These are phyloP conservation scores for Agaricales sp. DNA, from an alignment of 1,284 basidiomycete genomes.

Conservation along the genomic window DNA sequence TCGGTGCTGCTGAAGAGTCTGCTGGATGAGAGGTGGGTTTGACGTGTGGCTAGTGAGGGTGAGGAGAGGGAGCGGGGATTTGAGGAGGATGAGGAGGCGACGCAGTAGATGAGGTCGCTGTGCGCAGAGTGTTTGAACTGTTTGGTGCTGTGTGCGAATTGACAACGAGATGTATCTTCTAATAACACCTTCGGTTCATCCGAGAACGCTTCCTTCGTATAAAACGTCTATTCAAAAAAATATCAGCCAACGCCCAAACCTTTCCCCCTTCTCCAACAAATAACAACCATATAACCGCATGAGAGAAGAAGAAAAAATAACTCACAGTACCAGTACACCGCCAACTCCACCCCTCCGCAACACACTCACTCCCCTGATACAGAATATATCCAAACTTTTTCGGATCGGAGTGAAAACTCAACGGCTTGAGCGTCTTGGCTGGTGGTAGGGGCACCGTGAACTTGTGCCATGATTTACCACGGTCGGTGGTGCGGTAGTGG, in stretches of 20 bases:
- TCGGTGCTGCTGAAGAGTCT: slow-evolving; percentile 75
- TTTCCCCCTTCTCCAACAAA: too few species aligned
- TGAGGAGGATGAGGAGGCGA: slow-evolving; percentile 61
- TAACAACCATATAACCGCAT: slow-evolving; percentile 6
- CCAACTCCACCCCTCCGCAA: slow-evolving; percentile 46
- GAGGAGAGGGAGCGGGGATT: slow-evolving; percentile 40
- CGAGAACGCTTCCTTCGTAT: slow-evolving; percentile 76
- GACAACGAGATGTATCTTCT: slow-evolving; percentile 63
- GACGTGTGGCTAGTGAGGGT: slow-evolving; percentile 42
- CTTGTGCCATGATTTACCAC: slow-evolving; percentile 75
- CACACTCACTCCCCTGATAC: slow-evolving; percentile 76
- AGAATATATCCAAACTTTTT: slow-evolving; percentile 66
- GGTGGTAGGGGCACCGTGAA: slow-evolving; percentile 64
- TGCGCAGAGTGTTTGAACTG: slow-evolving; percentile 71
- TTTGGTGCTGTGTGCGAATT: slow-evolving; percentile 78
- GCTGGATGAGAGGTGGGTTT: slow-evolving; percentile 51
- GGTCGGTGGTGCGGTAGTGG: slow-evolving; percentile 82
- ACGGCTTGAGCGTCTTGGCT: slow-evolving; percentile 48
- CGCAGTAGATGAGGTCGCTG: slow-evolving; percentile 73
- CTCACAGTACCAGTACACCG: slow-evolving; percentile 71
- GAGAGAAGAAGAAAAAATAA: slow-evolving; percentile 1
- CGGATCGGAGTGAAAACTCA: slow-evolving; percentile 77
- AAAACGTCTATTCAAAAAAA: slow-evolving; percentile 51
- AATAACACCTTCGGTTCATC: slow-evolving; percentile 50
- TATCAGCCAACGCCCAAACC: not conserved